Evolutionary conservation across 768 basidiomycete species (phyloP).

Genomic region (Termitomyces sp.): DNA sequence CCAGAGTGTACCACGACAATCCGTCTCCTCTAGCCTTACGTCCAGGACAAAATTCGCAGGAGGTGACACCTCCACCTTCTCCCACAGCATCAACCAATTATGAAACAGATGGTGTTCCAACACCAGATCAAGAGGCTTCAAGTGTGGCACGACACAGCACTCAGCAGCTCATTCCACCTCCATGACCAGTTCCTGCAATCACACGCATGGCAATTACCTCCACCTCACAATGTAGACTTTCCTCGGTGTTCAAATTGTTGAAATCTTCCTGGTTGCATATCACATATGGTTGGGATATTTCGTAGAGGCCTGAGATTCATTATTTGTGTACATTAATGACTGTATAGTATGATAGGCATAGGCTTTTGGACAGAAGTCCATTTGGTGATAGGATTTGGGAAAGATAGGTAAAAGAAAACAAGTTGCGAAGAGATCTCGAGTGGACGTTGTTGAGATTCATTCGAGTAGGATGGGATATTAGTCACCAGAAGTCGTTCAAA

Average conservation of each 20-base stretch:
- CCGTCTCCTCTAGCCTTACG: constrained; percentile 20
- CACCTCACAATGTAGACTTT: not conserved
- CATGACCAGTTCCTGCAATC: not conserved
- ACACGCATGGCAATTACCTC: constrained; percentile 1
- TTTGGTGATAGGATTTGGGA: not conserved
- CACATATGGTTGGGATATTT: not conserved
- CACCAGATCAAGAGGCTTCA: constrained; percentile 5
- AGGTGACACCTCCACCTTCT: constrained; percentile 25
- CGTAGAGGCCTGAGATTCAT: not conserved
- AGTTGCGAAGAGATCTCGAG: too few relatives aligned
- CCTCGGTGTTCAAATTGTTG: not conserved
- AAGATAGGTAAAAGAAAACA: too few relatives aligned
- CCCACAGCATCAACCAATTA: constrained; percentile 22
- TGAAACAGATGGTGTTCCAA: constrained; percentile 18
- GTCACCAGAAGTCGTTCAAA: too few relatives aligned
- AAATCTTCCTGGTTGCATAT: not conserved
- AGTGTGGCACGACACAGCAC: not conserved
- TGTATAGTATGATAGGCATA: not conserved
- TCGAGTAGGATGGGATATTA: too few relatives aligned
- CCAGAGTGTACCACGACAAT: constrained; percentile 27
- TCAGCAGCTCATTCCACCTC: constrained; percentile 4
- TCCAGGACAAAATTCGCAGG: constrained; percentile 13
- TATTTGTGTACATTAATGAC: constrained; percentile 1
- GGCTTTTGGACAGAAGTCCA: not conserved
- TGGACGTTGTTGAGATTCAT: too few relatives aligned